phyloP scores from a whole-genome alignment of 2,329 filamentous ascomycete genomes.

The Didymella arachidicola region DNA sequence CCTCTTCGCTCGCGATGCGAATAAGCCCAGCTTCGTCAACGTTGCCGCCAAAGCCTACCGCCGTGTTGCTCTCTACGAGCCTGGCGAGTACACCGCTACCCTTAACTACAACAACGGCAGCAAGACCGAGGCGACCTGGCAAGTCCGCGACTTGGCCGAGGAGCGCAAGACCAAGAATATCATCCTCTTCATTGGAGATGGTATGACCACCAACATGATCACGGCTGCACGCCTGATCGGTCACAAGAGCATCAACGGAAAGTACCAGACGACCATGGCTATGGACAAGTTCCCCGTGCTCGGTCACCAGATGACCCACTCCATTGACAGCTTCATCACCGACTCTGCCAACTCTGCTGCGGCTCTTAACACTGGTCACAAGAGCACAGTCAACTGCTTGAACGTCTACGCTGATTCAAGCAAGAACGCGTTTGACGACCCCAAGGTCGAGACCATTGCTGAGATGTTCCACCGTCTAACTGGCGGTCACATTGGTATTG shows the following conservation, averaged over 20 bases:
- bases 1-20: slow-evolving; percentile 76
- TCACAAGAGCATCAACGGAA: slow-evolving; percentile 84
- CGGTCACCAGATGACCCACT: slow-evolving; percentile 89
- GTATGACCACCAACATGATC: slow-evolving; percentile 77
- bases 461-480: slow-evolving; percentile 77
- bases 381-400: slow-evolving; percentile 82
- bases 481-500: slow-evolving; percentile 66
- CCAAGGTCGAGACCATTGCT: slow-evolving; percentile 84
- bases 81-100: slow-evolving; percentile 79
- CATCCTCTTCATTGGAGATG: slow-evolving; percentile 81
- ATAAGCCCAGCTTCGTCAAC: slow-evolving; percentile 75
- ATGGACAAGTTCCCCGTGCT: slow-evolving; percentile 86
- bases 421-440: slow-evolving; percentile 76
- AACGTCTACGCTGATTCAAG: slow-evolving; percentile 84
- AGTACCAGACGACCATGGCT: slow-evolving; percentile 77
- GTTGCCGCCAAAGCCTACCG: slow-evolving; percentile 82
- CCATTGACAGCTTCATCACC: slow-evolving; percentile 84
- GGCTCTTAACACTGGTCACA: slow-evolving; percentile 83
- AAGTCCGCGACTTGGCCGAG: slow-evolving; percentile 73
- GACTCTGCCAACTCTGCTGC: slow-evolving; percentile 87
- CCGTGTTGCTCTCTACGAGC: slow-evolving; percentile 76
- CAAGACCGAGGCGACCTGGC: slow-evolving; percentile 77
- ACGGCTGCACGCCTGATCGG: slow-evolving; percentile 81
- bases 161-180: slow-evolving; percentile 83
- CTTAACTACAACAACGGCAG: slow-evolving; percentile 77